Percentiles rank a stretch among this genome's conserved stretches.
Evolutionary conservation across 2,329 filamentous ascomycete species (phyloP).

Genomic region (Graphiopsis chlorocephala): DNA sequence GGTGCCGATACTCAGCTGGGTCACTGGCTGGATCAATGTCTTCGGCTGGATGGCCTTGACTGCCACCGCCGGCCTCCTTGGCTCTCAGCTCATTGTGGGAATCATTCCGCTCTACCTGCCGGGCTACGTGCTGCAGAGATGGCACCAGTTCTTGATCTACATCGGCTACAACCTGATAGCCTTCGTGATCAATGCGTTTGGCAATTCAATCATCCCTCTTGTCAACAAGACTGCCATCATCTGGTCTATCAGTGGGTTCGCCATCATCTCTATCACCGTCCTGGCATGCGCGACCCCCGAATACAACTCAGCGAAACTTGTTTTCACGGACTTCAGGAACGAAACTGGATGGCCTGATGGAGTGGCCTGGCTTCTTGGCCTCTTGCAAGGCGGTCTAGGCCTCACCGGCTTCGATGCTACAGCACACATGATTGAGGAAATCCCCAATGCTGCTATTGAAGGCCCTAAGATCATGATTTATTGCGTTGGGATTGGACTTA

Average conservation of each 20-base stretch:
- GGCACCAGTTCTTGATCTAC: slow-evolving; percentile 74
- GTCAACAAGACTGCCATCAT: slow-evolving; percentile 68
- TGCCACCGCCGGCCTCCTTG: slow-evolving; percentile 66
- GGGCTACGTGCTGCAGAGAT: slow-evolving; percentile 56
- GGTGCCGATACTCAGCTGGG: slow-evolving; percentile 64
- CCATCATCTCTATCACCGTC: slow-evolving; percentile 67
- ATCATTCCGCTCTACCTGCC: slow-evolving; percentile 62
- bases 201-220: slow-evolving; percentile 59
- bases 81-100: slow-evolving; percentile 64
- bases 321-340: slow-evolving; percentile 68
- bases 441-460: slow-evolving; percentile 35
- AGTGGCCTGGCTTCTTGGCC: slow-evolving; percentile 43
- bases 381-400: slow-evolving; percentile 38
- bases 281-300: slow-evolving; percentile 64
- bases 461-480: slow-evolving; percentile 35
- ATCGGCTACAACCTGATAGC: slow-evolving; percentile 61
- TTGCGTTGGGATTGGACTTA: slow-evolving; percentile 35
- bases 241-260: slow-evolving; percentile 68
- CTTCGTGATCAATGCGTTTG: slow-evolving; percentile 64
- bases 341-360: slow-evolving; percentile 39
- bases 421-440: slow-evolving; percentile 49
- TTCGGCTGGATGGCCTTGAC: slow-evolving; percentile 70
- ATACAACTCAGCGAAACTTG: slow-evolving; percentile 62
- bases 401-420: slow-evolving; percentile 52
- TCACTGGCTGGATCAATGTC: slow-evolving; percentile 70